phyloP scores from a whole-genome alignment of 768 basidiomycete species.

The Krasilnikovozyma curviuscula region DNA sequence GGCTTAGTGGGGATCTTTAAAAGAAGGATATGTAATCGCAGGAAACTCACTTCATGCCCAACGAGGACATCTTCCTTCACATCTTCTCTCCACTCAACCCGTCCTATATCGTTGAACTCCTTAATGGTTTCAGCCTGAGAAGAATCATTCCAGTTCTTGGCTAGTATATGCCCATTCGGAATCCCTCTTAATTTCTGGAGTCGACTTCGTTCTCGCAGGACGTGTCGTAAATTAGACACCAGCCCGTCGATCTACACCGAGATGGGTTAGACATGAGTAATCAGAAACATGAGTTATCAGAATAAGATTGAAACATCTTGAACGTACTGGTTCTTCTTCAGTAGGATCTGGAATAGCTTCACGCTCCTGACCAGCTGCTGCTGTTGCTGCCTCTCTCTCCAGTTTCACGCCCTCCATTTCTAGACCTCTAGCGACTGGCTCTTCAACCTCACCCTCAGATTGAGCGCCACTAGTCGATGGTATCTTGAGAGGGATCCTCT shows the following conservation, averaged over 20 bases:
- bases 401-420: too few species aligned
- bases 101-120: constrained; percentile 62
- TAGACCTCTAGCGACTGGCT: neutral
- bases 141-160: constrained; percentile 46
- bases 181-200: constrained; percentile 46
- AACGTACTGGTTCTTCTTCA: neutral
- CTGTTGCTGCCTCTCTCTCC: neutral
- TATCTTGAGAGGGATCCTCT: neutral
- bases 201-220: constrained; percentile 25
- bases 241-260: too few species aligned
- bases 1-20: too few species aligned
- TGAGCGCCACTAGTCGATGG: neutral
- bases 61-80: constrained; percentile 36
- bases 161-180: constrained; percentile 19
- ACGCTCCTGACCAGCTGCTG: constrained; percentile 10
- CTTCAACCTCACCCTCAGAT: neutral
- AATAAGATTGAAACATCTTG: too few species aligned
- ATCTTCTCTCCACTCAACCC: constrained; percentile 62
- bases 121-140: constrained; percentile 71
- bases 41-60: constrained; percentile 44
- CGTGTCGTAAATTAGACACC: constrained; percentile 26
- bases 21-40: too few species aligned
- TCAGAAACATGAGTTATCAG: too few species aligned
- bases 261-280: too few species aligned
- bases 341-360: constrained; percentile 7